Conservation (phyloP, 306 rosid genomes). For the Erythrophleum fordii region DNA sequence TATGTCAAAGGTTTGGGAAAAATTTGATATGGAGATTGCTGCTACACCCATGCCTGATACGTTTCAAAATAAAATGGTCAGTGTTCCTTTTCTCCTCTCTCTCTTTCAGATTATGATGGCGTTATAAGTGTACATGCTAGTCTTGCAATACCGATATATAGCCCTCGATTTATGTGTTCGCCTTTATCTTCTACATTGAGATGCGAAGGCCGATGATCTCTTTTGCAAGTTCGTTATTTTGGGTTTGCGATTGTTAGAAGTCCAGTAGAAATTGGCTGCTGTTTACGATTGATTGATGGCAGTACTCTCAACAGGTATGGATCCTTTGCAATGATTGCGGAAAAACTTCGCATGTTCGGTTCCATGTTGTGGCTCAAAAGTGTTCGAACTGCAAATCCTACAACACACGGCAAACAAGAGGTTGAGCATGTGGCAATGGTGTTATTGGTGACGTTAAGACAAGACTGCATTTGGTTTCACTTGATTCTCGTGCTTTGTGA, state of each 20-base stretch:
- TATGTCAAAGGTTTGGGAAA: conserved; percentile 94
- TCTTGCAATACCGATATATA: not conserved
- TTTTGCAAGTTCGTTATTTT: not conserved
- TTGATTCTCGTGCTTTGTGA: conserved; percentile 6
- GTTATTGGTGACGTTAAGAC: conserved; percentile 10
- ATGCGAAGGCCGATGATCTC: not conserved
- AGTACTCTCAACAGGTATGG: conserved; percentile 59
- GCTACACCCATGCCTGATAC: conserved; percentile 73
- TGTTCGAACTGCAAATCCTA: conserved; percentile 83
- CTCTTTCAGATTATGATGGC: not conserved
- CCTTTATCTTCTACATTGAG: not conserved
- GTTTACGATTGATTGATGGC: conserved; percentile 5
- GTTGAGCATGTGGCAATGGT: conserved; percentile 52
- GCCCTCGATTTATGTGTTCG: not conserved
- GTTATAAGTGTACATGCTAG: not conserved
- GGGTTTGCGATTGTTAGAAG: not conserved
- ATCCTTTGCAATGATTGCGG: conserved; percentile 91
- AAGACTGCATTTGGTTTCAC: conserved; percentile 21
- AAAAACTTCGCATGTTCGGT: conserved; percentile 62
- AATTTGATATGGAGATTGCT: conserved; percentile 80
- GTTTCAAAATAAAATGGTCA: conserved; percentile 66
- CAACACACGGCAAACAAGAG: conserved; percentile 79
- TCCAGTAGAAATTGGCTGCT: not conserved
- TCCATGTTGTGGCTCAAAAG: conserved; percentile 79
- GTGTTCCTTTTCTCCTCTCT: not conserved